phyloP scores from a whole-genome alignment of 2,329 filamentous ascomycete genomes.

The Fusarium abutilonis region DNA sequence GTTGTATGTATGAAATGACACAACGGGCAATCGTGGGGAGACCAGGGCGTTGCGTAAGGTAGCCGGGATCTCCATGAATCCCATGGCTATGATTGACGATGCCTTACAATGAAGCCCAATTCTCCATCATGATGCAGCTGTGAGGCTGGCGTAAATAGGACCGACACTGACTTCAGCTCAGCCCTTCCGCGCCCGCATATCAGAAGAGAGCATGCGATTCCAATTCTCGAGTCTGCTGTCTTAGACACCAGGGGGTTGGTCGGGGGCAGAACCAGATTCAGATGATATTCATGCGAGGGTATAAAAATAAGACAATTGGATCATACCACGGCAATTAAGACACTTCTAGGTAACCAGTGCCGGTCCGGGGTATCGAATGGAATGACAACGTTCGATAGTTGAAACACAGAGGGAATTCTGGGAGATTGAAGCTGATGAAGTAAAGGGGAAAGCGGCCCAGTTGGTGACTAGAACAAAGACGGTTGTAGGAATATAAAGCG shows the following conservation, averaged over 20 bases:
- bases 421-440: conserved; percentile 32
- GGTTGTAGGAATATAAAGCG: conserved; percentile 19
- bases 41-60: conserved; percentile 18
- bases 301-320: conserved; percentile 38
- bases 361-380: conserved; percentile 36
- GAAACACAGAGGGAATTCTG: conserved; percentile 43
- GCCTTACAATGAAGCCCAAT: conserved; percentile 7
- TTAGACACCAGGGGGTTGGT: conserved; percentile 33
- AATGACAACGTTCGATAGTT: conserved; percentile 42
- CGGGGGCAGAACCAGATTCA: conserved; percentile 37
- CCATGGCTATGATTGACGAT: conserved; percentile 13
- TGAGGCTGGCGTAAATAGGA: conserved; percentile 15
- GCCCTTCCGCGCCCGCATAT: conserved; percentile 2
- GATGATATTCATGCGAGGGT: conserved; percentile 36
- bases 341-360: conserved; percentile 36
- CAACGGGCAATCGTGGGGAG: conserved; percentile 38
- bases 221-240: conserved; percentile 25
- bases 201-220: conserved; percentile 31
- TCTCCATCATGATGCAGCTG: conserved; percentile 9
- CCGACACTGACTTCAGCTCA: conserved; percentile 39
- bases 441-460: conserved; percentile 20
- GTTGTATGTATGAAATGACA: conserved; percentile 1
- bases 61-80: conserved; percentile 23
- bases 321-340: conserved; percentile 45
- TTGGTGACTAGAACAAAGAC: conserved; percentile 20